These are phyloP conservation scores for Dryadomyces sulphureus DNA, from an alignment of 2,329 filamentous ascomycete genomes.

Conservation along the genomic window DNA sequence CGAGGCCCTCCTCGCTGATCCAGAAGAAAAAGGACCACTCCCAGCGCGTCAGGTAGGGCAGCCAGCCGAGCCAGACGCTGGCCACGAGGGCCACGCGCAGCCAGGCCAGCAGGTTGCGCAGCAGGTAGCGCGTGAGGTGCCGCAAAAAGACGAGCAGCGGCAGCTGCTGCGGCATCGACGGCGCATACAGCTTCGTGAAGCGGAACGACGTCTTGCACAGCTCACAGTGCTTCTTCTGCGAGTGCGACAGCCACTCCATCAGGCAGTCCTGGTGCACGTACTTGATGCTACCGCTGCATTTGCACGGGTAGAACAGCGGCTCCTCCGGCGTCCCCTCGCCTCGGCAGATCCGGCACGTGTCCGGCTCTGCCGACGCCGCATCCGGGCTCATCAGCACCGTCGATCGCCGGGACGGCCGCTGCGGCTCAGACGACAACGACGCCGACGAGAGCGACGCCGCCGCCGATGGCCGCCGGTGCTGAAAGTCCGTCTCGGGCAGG, in stretches of 20 bases:
- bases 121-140: constrained; percentile 59
- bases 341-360: constrained; percentile 95
- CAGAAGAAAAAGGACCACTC: constrained; percentile 93
- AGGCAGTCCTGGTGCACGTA: constrained; percentile 95
- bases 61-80: constrained; percentile 74
- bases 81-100: constrained; percentile 63
- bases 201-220: constrained; percentile 97
- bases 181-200: constrained; percentile 94
- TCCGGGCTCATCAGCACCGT: not conserved
- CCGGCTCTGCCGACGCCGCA: constrained; percentile 30
- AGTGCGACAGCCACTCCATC: constrained; percentile 98
- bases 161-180: constrained; percentile 76
- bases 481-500: not conserved
- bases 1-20: constrained; percentile 65
- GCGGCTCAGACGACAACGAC: not conserved
- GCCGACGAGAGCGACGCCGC: not conserved
- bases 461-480: not conserved
- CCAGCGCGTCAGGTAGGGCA: constrained; percentile 82
- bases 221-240: constrained; percentile 98
- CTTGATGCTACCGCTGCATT: constrained; percentile 97
- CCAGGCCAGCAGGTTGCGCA: constrained; percentile 62
- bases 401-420: not conserved
- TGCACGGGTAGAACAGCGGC: constrained; percentile 92
- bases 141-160: constrained; percentile 69
- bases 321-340: constrained; percentile 72